Percentiles rank a stretch among this genome's conserved stretches.
Conservation (phyloP, 805 yeast species). For the Ascoidea asiatica region DNA sequence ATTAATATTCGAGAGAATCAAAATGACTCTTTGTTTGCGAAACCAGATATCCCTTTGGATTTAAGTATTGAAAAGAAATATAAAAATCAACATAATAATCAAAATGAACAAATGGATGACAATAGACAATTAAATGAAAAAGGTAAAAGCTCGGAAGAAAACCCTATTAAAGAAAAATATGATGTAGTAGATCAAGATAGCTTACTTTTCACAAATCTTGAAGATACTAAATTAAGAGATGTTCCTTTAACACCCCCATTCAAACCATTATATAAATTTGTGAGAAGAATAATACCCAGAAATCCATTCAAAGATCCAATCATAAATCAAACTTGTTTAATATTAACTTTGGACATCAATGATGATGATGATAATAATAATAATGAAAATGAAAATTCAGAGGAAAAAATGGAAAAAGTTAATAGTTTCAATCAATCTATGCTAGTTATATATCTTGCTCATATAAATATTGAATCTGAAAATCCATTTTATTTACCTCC, state of each 20-base stretch:
- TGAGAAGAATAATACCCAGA: conserved; percentile 84
- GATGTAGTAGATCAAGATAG: conserved; percentile 8
- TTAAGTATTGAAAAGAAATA: conserved; percentile 10
- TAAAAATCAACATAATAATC: conserved; percentile 13
- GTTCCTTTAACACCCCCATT: conserved; percentile 17
- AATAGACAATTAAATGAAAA: conserved; percentile 4
- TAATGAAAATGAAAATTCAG: conserved; percentile 9
- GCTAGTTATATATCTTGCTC: conserved; percentile 68
- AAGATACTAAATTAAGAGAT: conserved; percentile 26
- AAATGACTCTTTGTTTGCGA: conserved; percentile 2
- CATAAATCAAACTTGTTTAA: conserved; percentile 73
- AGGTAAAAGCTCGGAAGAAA: not conserved
- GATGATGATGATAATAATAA: conserved; percentile 1
- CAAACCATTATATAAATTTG: conserved; percentile 34
- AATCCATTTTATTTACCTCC: conserved; percentile 87
- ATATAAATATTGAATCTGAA: conserved; percentile 40
- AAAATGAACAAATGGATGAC: conserved; percentile 4
- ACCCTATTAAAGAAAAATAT: conserved; percentile 2
- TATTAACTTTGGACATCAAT: conserved; percentile 20
- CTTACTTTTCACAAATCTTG: conserved; percentile 16
- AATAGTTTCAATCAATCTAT: conserved; percentile 27
- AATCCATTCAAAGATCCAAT: conserved; percentile 77
- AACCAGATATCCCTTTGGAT: conserved; percentile 20
- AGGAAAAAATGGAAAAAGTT: conserved; percentile 12
- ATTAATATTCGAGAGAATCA: not conserved